These are phyloP conservation scores for Parachaetomium inaequale DNA, from an alignment of 495 filamentous ascomycete genomes.

Conservation along the genomic window DNA sequence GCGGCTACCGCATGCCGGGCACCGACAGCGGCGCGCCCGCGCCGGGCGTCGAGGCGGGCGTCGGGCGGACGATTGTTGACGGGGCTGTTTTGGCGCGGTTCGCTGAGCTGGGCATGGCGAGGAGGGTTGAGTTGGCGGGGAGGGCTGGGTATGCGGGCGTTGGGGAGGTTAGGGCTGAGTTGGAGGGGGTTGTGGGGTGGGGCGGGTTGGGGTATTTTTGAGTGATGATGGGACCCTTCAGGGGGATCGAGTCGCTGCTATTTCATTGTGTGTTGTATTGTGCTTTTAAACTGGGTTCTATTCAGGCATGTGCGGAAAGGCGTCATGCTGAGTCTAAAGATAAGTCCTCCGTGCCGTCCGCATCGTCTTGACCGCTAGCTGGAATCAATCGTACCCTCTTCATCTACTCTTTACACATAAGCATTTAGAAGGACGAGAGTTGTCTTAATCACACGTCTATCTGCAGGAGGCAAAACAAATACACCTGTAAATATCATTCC, in stretches of 20 bases:
- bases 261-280: no score
- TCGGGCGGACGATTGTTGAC: slow-evolving; percentile 50
- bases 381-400: no score
- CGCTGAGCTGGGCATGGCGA: slow-evolving; percentile 64
- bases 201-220: slow-evolving; percentile 34
- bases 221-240: not conserved
- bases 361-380: no score
- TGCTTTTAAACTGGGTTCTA: no score
- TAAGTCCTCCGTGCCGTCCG: no score
- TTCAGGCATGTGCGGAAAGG: no score
- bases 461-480: not conserved
- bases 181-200: slow-evolving; percentile 38
- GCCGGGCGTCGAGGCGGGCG: slow-evolving; percentile 45
- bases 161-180: slow-evolving; percentile 37
- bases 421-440: not conserved
- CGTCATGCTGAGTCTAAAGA: no score
- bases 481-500: not conserved
- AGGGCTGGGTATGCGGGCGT: slow-evolving; percentile 45
- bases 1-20: slow-evolving; percentile 58
- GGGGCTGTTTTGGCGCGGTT: slow-evolving; percentile 56
- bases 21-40: slow-evolving; percentile 25
- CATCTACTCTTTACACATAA: not conserved
- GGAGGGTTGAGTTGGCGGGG: slow-evolving; percentile 64
- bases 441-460: not conserved
- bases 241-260: not conserved